Percentiles rank a stretch among this genome's conserved stretches.
These are phyloP conservation scores for Talaromyces sp. DNA, from an alignment of 2,329 filamentous ascomycete species.

Conservation along the genomic window DNA sequence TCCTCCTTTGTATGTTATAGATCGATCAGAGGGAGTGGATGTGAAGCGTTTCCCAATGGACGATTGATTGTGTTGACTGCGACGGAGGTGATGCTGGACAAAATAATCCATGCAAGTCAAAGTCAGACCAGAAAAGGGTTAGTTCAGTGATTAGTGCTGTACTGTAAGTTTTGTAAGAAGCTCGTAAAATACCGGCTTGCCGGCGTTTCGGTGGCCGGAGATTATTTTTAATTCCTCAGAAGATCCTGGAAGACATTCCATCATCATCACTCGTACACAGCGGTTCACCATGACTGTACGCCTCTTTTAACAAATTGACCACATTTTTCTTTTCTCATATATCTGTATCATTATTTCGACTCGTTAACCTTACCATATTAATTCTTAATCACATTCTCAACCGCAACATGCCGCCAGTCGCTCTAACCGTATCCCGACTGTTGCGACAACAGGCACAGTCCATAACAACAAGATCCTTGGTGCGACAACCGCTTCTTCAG, in stretches of 20 bases:
- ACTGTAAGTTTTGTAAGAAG: background rate
- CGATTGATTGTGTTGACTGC: background rate
- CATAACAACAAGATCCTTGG: background rate
- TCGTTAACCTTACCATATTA: background rate
- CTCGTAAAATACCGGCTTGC: conserved; percentile 3
- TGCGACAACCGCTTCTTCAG: background rate
- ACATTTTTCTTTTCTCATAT: background rate
- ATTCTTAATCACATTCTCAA: background rate
- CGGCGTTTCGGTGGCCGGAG: conserved; percentile 1
- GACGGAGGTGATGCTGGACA: conserved; percentile 4
- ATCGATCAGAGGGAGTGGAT: conserved; percentile 10
- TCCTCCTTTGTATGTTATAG: background rate
- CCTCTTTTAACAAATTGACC: background rate
- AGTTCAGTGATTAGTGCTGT: background rate
- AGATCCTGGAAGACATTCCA: background rate
- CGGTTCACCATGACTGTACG: background rate
- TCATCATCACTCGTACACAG: background rate
- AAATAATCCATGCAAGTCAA: conserved; percentile 1
- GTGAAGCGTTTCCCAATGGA: background rate
- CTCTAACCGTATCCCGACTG: conserved; percentile 5
- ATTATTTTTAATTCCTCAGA: conserved; percentile 1
- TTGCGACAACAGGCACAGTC: conserved; percentile 15
- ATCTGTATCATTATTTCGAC: background rate
- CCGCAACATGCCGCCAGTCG: conserved; percentile 10
- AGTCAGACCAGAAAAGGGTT: background rate